These are phyloP conservation scores for Botrytis fabae DNA, from an alignment of 2,329 filamentous ascomycete genomes.

Conservation along the genomic window DNA sequence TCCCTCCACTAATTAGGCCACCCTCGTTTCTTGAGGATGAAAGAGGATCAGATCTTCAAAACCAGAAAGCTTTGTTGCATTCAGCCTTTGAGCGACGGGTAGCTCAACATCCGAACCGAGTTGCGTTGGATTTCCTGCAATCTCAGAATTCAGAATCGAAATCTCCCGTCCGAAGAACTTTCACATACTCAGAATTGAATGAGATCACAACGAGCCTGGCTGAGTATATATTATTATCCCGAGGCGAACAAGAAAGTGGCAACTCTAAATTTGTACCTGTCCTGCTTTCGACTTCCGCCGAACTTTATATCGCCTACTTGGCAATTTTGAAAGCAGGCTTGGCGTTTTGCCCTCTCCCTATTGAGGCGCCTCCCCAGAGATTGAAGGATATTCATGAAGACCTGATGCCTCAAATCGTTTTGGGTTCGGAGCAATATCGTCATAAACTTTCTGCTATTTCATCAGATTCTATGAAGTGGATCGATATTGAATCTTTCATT, in stretches of 20 bases:
- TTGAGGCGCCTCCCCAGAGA: conserved; percentile 30
- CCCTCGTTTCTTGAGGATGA: neutral
- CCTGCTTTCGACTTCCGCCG: conserved; percentile 34
- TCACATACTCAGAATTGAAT: conserved; percentile 15
- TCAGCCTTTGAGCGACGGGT: conserved; percentile 11
- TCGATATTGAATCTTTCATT: conserved; percentile 16
- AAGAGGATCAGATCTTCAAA: neutral
- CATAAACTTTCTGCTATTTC: neutral
- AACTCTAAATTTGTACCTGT: conserved; percentile 11
- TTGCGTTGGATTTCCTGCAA: conserved; percentile 15
- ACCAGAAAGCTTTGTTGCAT: neutral
- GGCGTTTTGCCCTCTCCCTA: conserved; percentile 42
- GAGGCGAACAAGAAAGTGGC: neutral
- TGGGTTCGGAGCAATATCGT: conserved; percentile 1
- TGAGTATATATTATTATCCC: neutral
- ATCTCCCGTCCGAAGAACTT: neutral
- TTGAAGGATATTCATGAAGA: conserved; percentile 1
- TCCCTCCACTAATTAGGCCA: conserved; percentile 10
- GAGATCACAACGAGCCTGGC: neutral
- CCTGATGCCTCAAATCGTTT: neutral
- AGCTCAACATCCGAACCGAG: conserved; percentile 4
- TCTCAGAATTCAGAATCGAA: neutral
- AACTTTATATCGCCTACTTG: conserved; percentile 39
- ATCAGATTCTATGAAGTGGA: neutral
- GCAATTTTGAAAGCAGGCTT: conserved; percentile 42